Conservation (phyloP, 148 eudicot species). For the Bassia scoparia region DNA sequence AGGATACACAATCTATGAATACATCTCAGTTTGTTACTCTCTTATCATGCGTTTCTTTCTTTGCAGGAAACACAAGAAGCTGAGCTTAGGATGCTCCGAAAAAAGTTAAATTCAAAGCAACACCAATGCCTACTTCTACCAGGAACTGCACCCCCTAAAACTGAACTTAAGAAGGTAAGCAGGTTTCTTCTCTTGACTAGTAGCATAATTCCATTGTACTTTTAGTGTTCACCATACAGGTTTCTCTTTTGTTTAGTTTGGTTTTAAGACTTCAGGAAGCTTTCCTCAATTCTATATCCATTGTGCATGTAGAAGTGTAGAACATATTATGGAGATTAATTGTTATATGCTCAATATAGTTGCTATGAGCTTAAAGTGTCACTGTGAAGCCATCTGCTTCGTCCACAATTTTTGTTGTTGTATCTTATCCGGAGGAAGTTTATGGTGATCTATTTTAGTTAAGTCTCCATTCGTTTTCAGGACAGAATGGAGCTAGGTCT, state of each 20-base stretch:
- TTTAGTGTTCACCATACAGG: not conserved
- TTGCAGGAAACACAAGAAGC: slow-evolving; percentile 83
- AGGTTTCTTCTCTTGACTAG: not conserved
- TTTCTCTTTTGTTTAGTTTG: not conserved
- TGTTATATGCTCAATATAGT: no score
- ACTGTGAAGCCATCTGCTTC: no score
- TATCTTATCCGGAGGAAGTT: no score
- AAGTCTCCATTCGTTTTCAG: no score
- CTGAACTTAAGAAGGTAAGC: slow-evolving; percentile 74
- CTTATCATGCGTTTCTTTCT: slow-evolving; percentile 5
- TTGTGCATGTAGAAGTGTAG: not conserved
- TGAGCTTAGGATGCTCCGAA: slow-evolving; percentile 71
- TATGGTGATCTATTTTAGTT: no score
- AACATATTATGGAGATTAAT: no score
- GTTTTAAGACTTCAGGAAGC: not conserved
- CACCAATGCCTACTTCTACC: slow-evolving; percentile 92
- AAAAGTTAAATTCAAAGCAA: slow-evolving; percentile 76
- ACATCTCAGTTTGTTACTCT: not conserved
- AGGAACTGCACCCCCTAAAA: slow-evolving; percentile 78
- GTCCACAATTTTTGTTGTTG: no score
- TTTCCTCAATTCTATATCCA: not conserved
- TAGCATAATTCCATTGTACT: not conserved
- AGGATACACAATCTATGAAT: not conserved
- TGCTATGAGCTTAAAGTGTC: no score
- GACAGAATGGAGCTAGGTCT: no score